Evolutionary conservation across 2,329 filamentous ascomycete genomes (phyloP), one percentile per base, ranked within the genome.

Genomic region (Ophiostoma quercus): DNA sequence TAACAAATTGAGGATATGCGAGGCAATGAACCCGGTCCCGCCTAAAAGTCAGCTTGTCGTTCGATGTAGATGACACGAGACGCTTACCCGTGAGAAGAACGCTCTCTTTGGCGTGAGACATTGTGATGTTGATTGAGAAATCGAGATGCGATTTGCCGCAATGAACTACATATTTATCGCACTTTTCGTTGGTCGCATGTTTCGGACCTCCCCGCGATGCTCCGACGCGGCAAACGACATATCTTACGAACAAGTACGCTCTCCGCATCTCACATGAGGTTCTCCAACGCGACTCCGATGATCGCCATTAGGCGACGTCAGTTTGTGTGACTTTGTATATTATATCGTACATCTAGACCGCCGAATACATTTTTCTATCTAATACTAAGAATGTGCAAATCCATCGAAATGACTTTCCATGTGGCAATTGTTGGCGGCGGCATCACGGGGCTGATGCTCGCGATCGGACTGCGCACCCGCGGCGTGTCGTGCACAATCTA

Each of bases 21-120:
- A 83, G 37, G 84, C 84, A 67, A 86, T 84, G 75, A 86, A 86
- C 62, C 84, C 84, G 32, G 79, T 83, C 1, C 82, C 84, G 32
- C 84, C 84, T 82, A 81, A 83, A 68, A 19, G 43, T 25, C 25
- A 25, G 57, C 34, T 32, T 14, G 25, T 19, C 11, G 5, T 5
- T 19, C 12, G 11, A 7, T 34, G 25, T 29, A n/a, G 2, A 16
- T 5, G 11, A 32, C 16, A 32, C 3, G 12, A 25, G 8, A 29
- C 16, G 7, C 57, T 32, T 62, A 62, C 57, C 57, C 25, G 57
- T 62, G 11, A 62, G 57, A 14, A 62, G 57, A 25, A 62, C 5
- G 5, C 4, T 32, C 16, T 5, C 25, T 62, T 14, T 62, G 25
- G 5, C 14, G 12, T 62, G 57, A 29, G 57, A 16, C 57, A 62